Conservation (phyloP, 2,329 filamentous ascomycete genomes). For the Colletotrichum karsti region DNA sequence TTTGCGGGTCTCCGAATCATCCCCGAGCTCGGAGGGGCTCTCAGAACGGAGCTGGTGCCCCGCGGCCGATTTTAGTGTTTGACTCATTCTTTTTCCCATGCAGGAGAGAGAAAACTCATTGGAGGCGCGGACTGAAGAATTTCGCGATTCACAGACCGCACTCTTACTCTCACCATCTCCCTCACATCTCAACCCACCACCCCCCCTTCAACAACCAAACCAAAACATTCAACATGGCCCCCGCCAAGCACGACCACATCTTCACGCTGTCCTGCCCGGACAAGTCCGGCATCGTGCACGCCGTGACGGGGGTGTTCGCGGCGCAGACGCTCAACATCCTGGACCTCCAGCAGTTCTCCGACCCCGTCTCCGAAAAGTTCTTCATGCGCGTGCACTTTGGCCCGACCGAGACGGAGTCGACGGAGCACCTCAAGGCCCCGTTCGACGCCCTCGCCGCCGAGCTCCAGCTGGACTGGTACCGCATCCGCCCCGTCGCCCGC, state of each 20-base stretch:
- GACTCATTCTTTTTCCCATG: slow-evolving; percentile 22
- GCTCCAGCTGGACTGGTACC: slow-evolving; percentile 72
- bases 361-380: slow-evolving; percentile 77
- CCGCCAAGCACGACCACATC: slow-evolving; percentile 57
- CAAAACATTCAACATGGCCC: slow-evolving; percentile 25
- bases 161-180: neutral
- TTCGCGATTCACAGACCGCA: neutral
- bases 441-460: slow-evolving; percentile 70
- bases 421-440: slow-evolving; percentile 59
- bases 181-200: neutral
- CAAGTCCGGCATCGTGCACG: slow-evolving; percentile 85
- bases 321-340: slow-evolving; percentile 80
- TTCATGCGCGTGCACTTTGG: slow-evolving; percentile 91
- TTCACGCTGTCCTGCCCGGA: slow-evolving; percentile 87
- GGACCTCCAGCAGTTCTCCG: slow-evolving; percentile 86
- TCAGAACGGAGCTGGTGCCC: slow-evolving; percentile 10
- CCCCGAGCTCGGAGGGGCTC: slow-evolving; percentile 22
- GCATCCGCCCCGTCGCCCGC: slow-evolving; percentile 72
- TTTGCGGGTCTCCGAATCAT: slow-evolving; percentile 29
- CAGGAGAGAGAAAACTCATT: slow-evolving; percentile 13
- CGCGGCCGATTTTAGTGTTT: slow-evolving; percentile 27
- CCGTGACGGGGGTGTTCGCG: slow-evolving; percentile 81
- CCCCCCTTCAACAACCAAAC: neutral
- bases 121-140: neutral
- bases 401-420: slow-evolving; percentile 59